Evolutionary conservation across 129 eudicot species (phyloP), one percentile per base, ranked within the genome.

Genomic region (Chrysanthemum seticuspe): DNA sequence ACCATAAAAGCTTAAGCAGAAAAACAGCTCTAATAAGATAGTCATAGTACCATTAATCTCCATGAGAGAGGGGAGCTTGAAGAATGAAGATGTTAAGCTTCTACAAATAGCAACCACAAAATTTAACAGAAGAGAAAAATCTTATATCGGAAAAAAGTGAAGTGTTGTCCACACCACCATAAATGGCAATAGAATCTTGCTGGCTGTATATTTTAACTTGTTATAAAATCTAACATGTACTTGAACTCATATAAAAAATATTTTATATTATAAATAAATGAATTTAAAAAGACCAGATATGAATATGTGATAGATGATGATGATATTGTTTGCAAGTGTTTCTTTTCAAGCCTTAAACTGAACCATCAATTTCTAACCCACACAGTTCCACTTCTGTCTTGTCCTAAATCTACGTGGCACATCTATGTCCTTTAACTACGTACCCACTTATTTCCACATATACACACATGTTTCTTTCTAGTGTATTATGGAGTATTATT

Each of bases 261-360:
- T 56, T 50, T 10, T 25, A 21, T 5, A 6, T 13, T 50, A 0
- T 27, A 25, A 19, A 31, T 8, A 68, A 58, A 48, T 57, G 50
- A 68, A 68, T 76, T 58, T 58, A 68, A 76, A 47, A 76, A 76
- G 63, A 68, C 69, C 48, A 16, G 69, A 67, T 16, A 65, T 58
- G 34, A 40, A 57, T 19, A 60, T n/a, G 29, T 23, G 25, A 23
- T 23, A 1, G 19, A 67, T 45, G 69, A 44, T 45, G 81, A 76
- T 69, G 65, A 70, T 77, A 34, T 12, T 60, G 63, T 70, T 29
- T 58, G 54, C 16, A 13, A 62, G 34, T 58, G 73, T 44, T 57
- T 70, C 1, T 69, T 16, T 70, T 52, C 48, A 70, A 70, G 81
- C 81, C 81, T 68, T 70, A 77, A 11, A 77, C 76, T 77, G 65